Conservation (phyloP, 257 asterid genomes). For the Lycium ferocissimum region DNA sequence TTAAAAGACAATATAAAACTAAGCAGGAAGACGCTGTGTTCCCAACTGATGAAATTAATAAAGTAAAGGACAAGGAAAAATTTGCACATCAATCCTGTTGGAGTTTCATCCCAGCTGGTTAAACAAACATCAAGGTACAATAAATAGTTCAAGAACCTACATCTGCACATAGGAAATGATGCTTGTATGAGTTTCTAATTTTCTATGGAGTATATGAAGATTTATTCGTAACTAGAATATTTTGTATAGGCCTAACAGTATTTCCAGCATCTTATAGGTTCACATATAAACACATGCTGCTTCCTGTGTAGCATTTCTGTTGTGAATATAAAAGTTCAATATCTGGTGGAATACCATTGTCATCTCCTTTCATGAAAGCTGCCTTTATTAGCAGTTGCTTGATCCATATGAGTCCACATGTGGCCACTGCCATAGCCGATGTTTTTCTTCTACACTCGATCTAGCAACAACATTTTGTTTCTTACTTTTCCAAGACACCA, state of each 20-base stretch:
- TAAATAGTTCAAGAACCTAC: constrained; percentile 18
- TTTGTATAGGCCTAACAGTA: not conserved
- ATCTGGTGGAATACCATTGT: not conserved
- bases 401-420: too few relatives aligned
- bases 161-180: not conserved
- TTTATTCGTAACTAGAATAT: not conserved
- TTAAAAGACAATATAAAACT: constrained; percentile 15
- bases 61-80: constrained; percentile 9
- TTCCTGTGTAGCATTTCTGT: not conserved
- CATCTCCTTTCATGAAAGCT: not conserved
- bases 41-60: constrained; percentile 15
- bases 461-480: too few relatives aligned
- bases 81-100: constrained; percentile 21
- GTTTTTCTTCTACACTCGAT: too few relatives aligned
- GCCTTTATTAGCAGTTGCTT: too few relatives aligned
- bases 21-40: constrained; percentile 5
- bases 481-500: too few relatives aligned
- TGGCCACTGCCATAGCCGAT: too few relatives aligned
- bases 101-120: constrained; percentile 9
- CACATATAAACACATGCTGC: not conserved
- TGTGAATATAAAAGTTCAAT: not conserved
- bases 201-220: not conserved
- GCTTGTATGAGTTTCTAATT: not conserved
- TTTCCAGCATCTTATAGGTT: constrained; percentile 24
- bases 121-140: constrained; percentile 11